Conservation (phyloP, 768 basidiomycete species). For the Phaeotremella skinneri region DNA sequence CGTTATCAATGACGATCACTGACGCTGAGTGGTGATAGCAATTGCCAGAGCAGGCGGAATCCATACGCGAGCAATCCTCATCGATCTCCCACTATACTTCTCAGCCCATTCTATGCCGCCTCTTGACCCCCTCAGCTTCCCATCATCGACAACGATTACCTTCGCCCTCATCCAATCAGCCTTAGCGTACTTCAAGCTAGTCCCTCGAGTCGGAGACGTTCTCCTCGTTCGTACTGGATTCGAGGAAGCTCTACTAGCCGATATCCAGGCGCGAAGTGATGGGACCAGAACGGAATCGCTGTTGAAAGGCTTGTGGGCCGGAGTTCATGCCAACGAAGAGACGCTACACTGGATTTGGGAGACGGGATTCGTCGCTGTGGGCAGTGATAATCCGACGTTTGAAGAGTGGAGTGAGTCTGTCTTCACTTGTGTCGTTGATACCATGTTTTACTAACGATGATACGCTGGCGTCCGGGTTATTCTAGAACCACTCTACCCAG, state of each 20-base stretch:
- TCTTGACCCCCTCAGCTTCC: conserved; percentile 4
- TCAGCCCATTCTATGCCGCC: neutral
- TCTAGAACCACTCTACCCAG: conserved; percentile 1
- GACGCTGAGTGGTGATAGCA: neutral
- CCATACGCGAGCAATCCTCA: conserved; percentile 11
- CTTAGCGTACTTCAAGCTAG: conserved; percentile 6
- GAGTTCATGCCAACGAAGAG: conserved; percentile 10
- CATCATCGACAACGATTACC: conserved; percentile 5
- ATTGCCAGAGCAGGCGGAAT: conserved; percentile 13
- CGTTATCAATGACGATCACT: neutral
- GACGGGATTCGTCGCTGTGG: conserved; percentile 16
- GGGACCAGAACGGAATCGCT: neutral
- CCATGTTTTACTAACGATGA: neutral
- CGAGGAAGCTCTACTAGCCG: conserved; percentile 6
- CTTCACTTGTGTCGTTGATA: neutral
- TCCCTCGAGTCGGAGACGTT: conserved; percentile 13
- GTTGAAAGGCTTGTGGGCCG: conserved; percentile 1
- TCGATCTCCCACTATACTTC: conserved; percentile 15
- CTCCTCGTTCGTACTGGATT: conserved; percentile 17
- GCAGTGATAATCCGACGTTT: conserved; percentile 14
- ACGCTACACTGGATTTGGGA: conserved; percentile 15
- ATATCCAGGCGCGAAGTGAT: neutral
- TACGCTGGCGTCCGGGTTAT: neutral
- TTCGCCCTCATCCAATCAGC: conserved; percentile 1
- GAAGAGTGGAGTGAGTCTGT: conserved; percentile 15